Percentiles rank a stretch among this genome's conserved stretches.
Evolutionary conservation across 805 yeast species (phyloP).

Genomic region (Metschnikowia cerradonensis): DNA sequence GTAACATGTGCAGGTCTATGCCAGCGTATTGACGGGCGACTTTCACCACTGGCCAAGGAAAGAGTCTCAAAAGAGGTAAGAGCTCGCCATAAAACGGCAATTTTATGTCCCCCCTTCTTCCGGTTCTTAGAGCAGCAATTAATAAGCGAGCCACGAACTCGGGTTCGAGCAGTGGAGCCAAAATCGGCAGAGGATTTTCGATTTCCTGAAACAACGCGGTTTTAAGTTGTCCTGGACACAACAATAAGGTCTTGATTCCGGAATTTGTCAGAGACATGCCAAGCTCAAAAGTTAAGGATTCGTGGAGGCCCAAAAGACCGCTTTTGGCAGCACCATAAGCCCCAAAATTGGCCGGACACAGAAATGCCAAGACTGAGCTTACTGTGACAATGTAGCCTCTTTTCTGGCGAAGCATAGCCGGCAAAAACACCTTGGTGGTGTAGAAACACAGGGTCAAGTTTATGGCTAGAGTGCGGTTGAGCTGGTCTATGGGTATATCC

Average conservation of each 20-base stretch:
- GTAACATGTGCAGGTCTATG: slow-evolving; percentile 46
- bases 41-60: slow-evolving; percentile 68
- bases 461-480: slow-evolving; percentile 59
- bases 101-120: slow-evolving; percentile 64
- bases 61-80: slow-evolving; percentile 63
- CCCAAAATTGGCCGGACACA: slow-evolving; percentile 77
- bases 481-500: slow-evolving; percentile 52
- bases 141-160: slow-evolving; percentile 57
- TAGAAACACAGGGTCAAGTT: slow-evolving; percentile 70
- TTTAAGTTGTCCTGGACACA: slow-evolving; percentile 84
- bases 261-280: slow-evolving; percentile 45
- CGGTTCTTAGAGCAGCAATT: slow-evolving; percentile 51
- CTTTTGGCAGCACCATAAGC: slow-evolving; percentile 91
- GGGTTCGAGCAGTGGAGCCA: slow-evolving; percentile 85
- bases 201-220: slow-evolving; percentile 75
- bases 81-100: slow-evolving; percentile 74
- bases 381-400: slow-evolving; percentile 79
- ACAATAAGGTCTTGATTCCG: slow-evolving; percentile 67
- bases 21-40: slow-evolving; percentile 57
- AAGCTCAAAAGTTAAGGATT: slow-evolving; percentile 68
- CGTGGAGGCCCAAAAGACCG: slow-evolving; percentile 81
- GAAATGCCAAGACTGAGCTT: slow-evolving; percentile 79
- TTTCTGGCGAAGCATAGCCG: slow-evolving; percentile 56
- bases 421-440: slow-evolving; percentile 66
- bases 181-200: slow-evolving; percentile 61